These are phyloP conservation scores for Citrus trifoliata DNA, from an alignment of 345 rosid genomes.

Conservation along the genomic window DNA sequence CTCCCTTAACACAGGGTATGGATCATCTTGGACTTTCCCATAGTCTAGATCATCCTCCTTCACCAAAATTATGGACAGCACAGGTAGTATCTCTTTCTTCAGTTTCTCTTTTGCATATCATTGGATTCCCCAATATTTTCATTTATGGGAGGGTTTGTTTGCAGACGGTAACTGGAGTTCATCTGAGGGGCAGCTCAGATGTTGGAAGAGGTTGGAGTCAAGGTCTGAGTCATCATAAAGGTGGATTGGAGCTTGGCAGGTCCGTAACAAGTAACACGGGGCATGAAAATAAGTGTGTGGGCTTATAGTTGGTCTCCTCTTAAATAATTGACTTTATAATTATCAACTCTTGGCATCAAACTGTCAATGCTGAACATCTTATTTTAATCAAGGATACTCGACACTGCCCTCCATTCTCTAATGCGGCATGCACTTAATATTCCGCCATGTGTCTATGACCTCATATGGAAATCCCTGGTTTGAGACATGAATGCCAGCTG, in stretches of 20 bases:
- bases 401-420: background rate
- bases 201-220: conserved; percentile 50
- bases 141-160: conserved; percentile 14
- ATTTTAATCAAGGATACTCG: background rate
- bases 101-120: background rate
- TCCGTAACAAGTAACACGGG: conserved; percentile 17
- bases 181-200: conserved; percentile 47
- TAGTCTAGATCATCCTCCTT: conserved; percentile 36
- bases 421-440: background rate
- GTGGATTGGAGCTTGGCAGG: conserved; percentile 75
- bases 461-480: background rate
- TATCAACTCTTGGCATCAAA: background rate
- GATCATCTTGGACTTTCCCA: conserved; percentile 52
- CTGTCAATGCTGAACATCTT: background rate
- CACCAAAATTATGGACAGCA: conserved; percentile 63
- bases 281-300: background rate
- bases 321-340: background rate
- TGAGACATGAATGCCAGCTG: background rate
- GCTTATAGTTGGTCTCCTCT: background rate
- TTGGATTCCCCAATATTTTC: background rate
- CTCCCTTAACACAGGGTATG: conserved; percentile 22
- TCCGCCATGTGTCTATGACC: background rate
- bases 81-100: conserved; percentile 37
- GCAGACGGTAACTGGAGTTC: conserved; percentile 43
- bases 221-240: conserved; percentile 49